Conservation (phyloP, 2,329 filamentous ascomycete species). For the Bisporella sp. region DNA sequence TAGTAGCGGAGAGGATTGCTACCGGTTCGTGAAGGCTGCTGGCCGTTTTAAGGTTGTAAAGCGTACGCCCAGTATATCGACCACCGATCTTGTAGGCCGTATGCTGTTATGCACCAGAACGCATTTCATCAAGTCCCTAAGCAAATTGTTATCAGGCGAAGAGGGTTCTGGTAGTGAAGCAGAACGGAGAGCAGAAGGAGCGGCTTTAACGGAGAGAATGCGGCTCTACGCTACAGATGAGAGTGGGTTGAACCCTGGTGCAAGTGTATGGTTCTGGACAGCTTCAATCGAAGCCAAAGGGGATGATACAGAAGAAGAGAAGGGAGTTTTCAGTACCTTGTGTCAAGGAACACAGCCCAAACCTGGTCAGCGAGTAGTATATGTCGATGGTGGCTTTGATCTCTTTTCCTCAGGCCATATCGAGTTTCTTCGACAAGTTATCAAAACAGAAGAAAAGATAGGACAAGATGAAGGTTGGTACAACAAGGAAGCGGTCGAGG, state of each 20-base stretch:
- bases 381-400: constrained; percentile 95
- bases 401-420: constrained; percentile 96
- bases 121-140: constrained; percentile 83
- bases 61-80: constrained; percentile 91
- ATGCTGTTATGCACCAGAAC: constrained; percentile 95
- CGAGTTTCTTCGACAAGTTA: constrained; percentile 79
- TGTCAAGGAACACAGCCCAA: constrained; percentile 65
- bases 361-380: constrained; percentile 78
- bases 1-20: constrained; percentile 89
- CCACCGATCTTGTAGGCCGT: constrained; percentile 93
- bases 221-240: constrained; percentile 82
- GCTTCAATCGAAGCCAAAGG: constrained; percentile 34
- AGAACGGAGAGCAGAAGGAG: constrained; percentile 57
- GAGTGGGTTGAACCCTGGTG: constrained; percentile 69
- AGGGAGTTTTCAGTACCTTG: constrained; percentile 59
- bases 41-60: constrained; percentile 95
- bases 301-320: constrained; percentile 43
- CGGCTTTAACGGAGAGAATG: constrained; percentile 70
- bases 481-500: constrained; percentile 51
- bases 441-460: constrained; percentile 62
- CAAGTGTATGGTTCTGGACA: constrained; percentile 80
- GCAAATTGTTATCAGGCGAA: constrained; percentile 58
- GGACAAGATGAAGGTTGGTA: constrained; percentile 70
- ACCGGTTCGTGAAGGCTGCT: constrained; percentile 93
- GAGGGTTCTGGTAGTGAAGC: constrained; percentile 65